Conservation (phyloP, 208 protist genomes). For the Leishmania arabica region DNA sequence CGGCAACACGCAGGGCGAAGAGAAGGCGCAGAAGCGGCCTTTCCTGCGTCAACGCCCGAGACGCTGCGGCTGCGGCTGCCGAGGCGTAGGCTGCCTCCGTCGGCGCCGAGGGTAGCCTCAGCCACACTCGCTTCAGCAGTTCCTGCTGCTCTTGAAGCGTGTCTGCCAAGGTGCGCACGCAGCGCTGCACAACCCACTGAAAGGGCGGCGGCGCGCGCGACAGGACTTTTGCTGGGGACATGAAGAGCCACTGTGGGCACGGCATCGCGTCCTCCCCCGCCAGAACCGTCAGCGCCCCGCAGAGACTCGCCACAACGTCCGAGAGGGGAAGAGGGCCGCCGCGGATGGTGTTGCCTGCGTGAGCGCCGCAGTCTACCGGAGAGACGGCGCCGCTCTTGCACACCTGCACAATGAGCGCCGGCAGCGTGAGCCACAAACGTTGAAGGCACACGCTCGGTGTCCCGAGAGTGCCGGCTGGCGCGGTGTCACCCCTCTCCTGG, state of each 20-base stretch:
- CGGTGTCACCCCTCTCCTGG: not conserved
- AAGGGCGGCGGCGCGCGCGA: conserved; percentile 28
- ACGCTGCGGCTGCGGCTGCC: conserved; percentile 12
- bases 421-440: conserved; percentile 43
- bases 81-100: not conserved
- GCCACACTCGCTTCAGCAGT: conserved; percentile 25
- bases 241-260: conserved; percentile 26
- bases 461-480: not conserved
- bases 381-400: conserved; percentile 14
- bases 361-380: not conserved
- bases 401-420: conserved; percentile 36
- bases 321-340: conserved; percentile 6
- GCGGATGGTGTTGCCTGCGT: not conserved
- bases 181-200: conserved; percentile 37
- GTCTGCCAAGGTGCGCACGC: conserved; percentile 22
- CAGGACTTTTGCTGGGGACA: conserved; percentile 25
- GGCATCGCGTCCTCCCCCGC: conserved; percentile 3
- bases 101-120: not conserved
- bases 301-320: conserved; percentile 19
- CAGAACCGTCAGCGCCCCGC: conserved; percentile 9
- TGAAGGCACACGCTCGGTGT: conserved; percentile 27
- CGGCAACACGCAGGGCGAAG: conserved; percentile 20
- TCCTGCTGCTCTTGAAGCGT: conserved; percentile 18
- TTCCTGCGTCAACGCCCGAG: conserved; percentile 9
- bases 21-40: conserved; percentile 19